These are phyloP conservation scores for Jatropha multifida DNA, from an alignment of 441 rosid species.

Conservation along the genomic window DNA sequence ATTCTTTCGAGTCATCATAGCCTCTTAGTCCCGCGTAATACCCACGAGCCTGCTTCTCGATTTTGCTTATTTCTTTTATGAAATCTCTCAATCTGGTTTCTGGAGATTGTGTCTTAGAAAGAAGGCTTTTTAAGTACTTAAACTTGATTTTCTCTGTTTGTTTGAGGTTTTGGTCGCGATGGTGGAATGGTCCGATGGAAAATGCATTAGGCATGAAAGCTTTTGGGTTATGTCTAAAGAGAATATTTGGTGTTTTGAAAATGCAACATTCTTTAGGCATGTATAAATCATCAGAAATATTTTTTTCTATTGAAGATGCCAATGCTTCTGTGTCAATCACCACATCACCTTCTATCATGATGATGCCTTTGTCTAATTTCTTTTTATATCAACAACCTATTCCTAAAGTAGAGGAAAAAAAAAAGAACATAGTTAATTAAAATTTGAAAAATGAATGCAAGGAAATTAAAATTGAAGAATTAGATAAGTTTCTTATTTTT, in stretches of 20 bases:
- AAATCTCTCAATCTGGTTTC: not conserved
- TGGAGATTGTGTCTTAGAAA: not conserved
- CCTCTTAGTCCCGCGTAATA: conserved; percentile 20
- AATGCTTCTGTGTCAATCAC: not conserved
- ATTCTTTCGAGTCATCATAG: not conserved
- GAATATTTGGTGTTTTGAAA: conserved; percentile 29
- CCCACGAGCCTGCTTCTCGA: conserved; percentile 24
- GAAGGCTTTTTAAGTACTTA: conserved; percentile 28
- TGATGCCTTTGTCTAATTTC: not conserved
- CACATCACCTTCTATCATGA: not conserved
- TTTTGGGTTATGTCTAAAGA: conserved; percentile 24
- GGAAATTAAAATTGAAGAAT: too few species aligned
- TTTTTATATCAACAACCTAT: not conserved
- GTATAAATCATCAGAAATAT: conserved; percentile 2
- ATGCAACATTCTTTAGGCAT: conserved; percentile 24
- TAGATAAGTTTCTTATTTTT: too few species aligned
- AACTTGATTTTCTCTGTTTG: conserved; percentile 26
- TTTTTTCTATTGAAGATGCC: conserved; percentile 20
- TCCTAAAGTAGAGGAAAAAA: not conserved
- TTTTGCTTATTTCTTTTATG: not conserved
- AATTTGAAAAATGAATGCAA: not conserved
- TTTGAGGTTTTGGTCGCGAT: not conserved
- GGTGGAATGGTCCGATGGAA: conserved; percentile 34
- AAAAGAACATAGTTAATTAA: not conserved
- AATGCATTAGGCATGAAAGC: conserved; percentile 38